Evolutionary conservation across 31 red algal genomes (phyloP).

Genomic region (Porphyra umbilicalis): DNA sequence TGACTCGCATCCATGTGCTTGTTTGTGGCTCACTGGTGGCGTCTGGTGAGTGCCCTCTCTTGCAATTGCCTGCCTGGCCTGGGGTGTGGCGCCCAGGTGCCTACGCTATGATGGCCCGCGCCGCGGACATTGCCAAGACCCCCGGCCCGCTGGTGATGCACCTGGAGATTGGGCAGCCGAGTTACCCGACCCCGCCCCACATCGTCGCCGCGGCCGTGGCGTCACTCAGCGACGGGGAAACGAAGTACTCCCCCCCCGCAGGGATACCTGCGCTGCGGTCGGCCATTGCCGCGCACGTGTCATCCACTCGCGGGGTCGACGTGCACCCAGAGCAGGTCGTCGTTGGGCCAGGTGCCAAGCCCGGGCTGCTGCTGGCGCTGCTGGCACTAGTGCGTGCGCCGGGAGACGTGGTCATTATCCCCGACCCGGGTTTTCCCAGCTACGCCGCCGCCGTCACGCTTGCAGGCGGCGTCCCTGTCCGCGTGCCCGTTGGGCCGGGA

Average conservation of each 20-base stretch:
- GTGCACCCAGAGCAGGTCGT: conserved; percentile 51
- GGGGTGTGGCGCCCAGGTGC: too few species aligned
- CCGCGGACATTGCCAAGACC: conserved; percentile 38
- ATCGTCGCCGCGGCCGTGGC: conserved; percentile 43
- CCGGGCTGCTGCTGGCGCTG: conserved; percentile 48
- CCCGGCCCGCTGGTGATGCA: conserved; percentile 61
- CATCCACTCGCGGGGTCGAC: conserved; percentile 12
- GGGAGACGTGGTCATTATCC: conserved; percentile 66
- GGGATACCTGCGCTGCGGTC: conserved; percentile 50
- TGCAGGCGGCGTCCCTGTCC: conserved; percentile 51
- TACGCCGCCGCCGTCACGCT: conserved; percentile 62
- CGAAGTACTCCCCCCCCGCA: conserved; percentile 57
- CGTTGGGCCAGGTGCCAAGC: conserved; percentile 83
- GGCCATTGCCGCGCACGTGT: conserved; percentile 41
- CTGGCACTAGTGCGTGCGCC: conserved; percentile 48
- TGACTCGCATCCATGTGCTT: too few species aligned
- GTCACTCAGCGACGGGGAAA: conserved; percentile 38
- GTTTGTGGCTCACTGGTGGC: too few species aligned
- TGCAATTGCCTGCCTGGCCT: too few species aligned
- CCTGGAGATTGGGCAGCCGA: conserved; percentile 87
- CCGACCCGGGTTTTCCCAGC: conserved; percentile 81
- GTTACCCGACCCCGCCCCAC: conserved; percentile 53
- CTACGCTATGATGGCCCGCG: conserved; percentile 73
- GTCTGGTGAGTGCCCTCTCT: too few species aligned
- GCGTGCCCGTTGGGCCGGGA: conserved; percentile 11